Percentiles rank a stretch among this genome's conserved stretches.
Evolutionary conservation across 2,329 filamentous ascomycete genomes (phyloP).

Genomic region (Tetracladium maxilliforme): DNA sequence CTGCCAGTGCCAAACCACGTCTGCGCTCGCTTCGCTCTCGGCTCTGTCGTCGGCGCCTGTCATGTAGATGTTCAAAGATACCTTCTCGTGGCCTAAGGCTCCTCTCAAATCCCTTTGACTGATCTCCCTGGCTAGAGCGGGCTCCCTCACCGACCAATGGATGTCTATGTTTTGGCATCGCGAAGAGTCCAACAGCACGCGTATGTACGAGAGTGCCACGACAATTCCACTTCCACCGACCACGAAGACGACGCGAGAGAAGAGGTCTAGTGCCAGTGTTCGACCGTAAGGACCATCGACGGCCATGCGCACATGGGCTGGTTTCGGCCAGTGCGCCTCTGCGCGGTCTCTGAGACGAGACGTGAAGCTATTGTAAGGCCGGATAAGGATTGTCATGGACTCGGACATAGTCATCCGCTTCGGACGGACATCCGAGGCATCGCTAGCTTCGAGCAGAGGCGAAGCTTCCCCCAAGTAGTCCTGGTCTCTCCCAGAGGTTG

Average conservation of each 20-base stretch:
- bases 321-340: no score
- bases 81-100: no score
- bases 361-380: slow-evolving; percentile 29
- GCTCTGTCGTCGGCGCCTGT: no score
- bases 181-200: not conserved
- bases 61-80: no score
- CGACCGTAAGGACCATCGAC: no score
- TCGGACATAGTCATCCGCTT: slow-evolving; percentile 1
- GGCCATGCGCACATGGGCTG: no score
- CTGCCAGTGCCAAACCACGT: not conserved
- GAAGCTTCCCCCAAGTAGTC: slow-evolving; percentile 14
- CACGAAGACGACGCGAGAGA: no score
- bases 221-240: no score
- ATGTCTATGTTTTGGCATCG: slow-evolving; percentile 1
- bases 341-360: slow-evolving; percentile 18
- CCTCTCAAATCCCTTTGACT: slow-evolving; percentile 1
- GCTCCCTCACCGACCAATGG: slow-evolving; percentile 1
- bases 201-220: no score
- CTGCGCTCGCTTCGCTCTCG: not conserved
- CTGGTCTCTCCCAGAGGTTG: not conserved
- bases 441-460: slow-evolving; percentile 11
- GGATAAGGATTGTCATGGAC: slow-evolving; percentile 25
- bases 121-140: not conserved
- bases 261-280: no score
- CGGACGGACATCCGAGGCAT: no score